Conservation (phyloP, 1,139 yeast genomes). For the Casaregolazyma suthepensis region DNA sequence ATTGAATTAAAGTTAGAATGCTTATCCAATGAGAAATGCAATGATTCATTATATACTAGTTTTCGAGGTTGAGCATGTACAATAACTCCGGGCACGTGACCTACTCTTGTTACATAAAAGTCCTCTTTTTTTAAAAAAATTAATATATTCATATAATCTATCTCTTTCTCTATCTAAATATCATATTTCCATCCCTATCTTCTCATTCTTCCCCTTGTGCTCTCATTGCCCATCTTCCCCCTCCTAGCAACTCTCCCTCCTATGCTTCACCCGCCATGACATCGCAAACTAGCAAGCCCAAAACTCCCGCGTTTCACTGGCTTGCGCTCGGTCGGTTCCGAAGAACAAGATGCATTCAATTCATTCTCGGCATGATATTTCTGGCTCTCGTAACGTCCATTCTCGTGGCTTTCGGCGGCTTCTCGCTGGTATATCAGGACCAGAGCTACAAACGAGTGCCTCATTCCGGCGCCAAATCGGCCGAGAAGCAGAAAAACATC, state of each 20-base stretch:
- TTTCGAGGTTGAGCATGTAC: no score
- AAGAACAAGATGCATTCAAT: not conserved
- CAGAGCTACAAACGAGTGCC: slow-evolving; percentile 1
- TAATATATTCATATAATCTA: not conserved
- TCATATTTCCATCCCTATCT: not conserved
- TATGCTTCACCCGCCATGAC: not conserved
- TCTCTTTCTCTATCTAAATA: not conserved
- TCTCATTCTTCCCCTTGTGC: not conserved
- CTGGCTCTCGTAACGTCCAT: not conserved
- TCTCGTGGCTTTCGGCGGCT: not conserved
- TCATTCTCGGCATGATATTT: not conserved
- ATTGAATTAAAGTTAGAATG: not conserved
- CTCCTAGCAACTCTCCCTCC: not conserved
- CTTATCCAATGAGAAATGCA: no score
- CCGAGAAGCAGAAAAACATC: slow-evolving; percentile 1
- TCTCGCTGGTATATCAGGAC: not conserved
- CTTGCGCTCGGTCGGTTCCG: not conserved
- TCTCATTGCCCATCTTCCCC: not conserved
- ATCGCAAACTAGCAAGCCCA: not conserved
- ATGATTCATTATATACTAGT: no score
- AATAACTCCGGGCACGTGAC: not conserved
- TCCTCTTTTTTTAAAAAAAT: not conserved
- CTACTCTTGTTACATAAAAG: not conserved
- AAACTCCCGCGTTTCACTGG: not conserved
- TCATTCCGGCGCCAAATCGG: slow-evolving; percentile 1